A percentile compares a stretch with the other conserved stretches of the same genome.
phyloP scores from a whole-genome alignment of 768 basidiomycete species.

The Cubamyces sp. region DNA sequence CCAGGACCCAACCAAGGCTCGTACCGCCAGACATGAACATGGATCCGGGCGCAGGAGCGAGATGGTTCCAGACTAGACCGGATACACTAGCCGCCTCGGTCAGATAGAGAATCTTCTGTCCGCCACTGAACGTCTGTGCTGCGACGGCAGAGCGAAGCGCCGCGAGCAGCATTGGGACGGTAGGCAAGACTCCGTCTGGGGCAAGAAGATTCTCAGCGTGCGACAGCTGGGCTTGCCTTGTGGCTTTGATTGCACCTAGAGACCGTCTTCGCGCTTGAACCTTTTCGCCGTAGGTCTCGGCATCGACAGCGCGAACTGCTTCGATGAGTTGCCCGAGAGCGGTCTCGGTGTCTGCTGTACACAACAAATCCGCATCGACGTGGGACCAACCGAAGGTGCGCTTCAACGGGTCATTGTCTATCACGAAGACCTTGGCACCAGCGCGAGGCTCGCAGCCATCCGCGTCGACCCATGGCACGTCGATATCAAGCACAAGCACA shows the following conservation, averaged over 20 bases:
- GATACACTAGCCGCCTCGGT: constrained; percentile 70
- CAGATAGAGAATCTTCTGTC: constrained; percentile 48
- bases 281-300: neutral
- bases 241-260: constrained; percentile 16
- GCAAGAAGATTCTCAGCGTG: constrained; percentile 23
- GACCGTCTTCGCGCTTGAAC: constrained; percentile 8
- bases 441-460: constrained; percentile 46
- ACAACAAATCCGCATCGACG: constrained; percentile 59
- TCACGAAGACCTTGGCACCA: constrained; percentile 55
- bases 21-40: constrained; percentile 64
- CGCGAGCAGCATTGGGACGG: constrained; percentile 43
- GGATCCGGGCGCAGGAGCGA: constrained; percentile 57
- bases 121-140: constrained; percentile 43
- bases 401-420: constrained; percentile 69
- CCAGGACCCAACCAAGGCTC: constrained; percentile 70
- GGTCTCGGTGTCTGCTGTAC: constrained; percentile 55
- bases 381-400: constrained; percentile 52
- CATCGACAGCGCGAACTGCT: constrained; percentile 29
- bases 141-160: constrained; percentile 48
- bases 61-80: constrained; percentile 57
- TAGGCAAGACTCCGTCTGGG: constrained; percentile 19
- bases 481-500: constrained; percentile 65
- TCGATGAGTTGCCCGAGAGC: constrained; percentile 55
- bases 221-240: constrained; percentile 28
- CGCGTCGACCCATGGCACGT: constrained; percentile 66